Evolutionary conservation across 139 green algal genomes (phyloP), one percentile per base, ranked within the genome.

Genomic region (Chlamydomonas urium): DNA sequence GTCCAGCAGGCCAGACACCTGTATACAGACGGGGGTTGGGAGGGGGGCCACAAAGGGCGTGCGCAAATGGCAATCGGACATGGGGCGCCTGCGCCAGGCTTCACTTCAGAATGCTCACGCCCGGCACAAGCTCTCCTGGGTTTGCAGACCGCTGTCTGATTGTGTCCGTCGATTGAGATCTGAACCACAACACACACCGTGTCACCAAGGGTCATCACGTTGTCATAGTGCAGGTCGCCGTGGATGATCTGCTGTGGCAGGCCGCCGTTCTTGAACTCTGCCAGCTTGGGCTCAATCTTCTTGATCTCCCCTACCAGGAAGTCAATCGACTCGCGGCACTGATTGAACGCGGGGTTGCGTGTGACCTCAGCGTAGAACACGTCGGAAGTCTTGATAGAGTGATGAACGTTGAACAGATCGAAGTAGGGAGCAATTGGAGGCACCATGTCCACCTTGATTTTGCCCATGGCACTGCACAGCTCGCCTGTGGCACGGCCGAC

Each of bases 221-320:
- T 87, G 57, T 84, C 81, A 47, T 82, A 85, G 74, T 88, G 79
- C 50, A 88, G 71, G 57, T 88, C 83, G 2, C 75, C 82, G 47
- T 88, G 82, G 67, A 88, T 88, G 26, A 79, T 65, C 77, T 82
- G 66, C 26, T 31, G 14, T 5, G 67, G 67, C 67, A 73, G 45
- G 26, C 67, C 67, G 29, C 38, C 29, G 24, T 60, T 67, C 60
- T 47, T 67, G 32, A 67, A 47, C 10, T 31, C 29, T 31, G n/a
- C 31, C 60, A 67, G n/a, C 19, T 26, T 14, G 17, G 29, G 23
- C 65, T 42, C 65, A 61, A 69, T 38, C 31, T 35, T 38, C 24
- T 57, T 31, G 62, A 77, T 72, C 72, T 72, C 29, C 36, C 63
- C 73, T 42, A 83, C 63, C 42, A 88, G 76, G 76, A 78, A 85